Evolutionary conservation across 2,329 filamentous ascomycete species (phyloP).

Genomic region (Macrophomina tecta): DNA sequence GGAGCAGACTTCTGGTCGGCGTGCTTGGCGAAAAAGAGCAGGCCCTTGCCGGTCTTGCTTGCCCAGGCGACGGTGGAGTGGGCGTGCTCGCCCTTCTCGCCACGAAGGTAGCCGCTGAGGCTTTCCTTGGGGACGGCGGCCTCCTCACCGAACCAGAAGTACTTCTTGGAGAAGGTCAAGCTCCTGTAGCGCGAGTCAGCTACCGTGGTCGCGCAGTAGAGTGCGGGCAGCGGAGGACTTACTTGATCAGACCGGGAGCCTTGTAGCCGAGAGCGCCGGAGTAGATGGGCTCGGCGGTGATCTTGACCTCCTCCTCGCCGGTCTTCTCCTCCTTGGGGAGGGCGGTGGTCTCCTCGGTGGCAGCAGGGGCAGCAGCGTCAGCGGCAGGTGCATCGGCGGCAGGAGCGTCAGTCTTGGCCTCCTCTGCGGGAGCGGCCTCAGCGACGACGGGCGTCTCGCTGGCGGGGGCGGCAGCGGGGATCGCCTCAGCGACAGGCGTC

Average conservation of each 20-base stretch:
- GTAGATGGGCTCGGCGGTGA: constrained; percentile 69
- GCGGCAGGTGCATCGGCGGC: constrained; percentile 39
- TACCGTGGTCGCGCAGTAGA: not conserved
- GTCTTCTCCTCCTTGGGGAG: constrained; percentile 36
- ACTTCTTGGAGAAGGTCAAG: constrained; percentile 88
- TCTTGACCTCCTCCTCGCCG: constrained; percentile 49
- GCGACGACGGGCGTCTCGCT: constrained; percentile 43
- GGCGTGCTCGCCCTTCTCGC: constrained; percentile 81
- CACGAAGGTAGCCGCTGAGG: constrained; percentile 78
- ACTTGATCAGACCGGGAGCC: constrained; percentile 89
- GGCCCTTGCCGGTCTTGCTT: constrained; percentile 90
- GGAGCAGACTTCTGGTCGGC: constrained; percentile 80
- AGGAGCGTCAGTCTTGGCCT: constrained; percentile 49
- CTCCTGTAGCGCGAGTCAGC: constrained; percentile 62
- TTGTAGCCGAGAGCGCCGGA: constrained; percentile 91
- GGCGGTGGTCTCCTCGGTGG: constrained; percentile 48
- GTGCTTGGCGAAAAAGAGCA: constrained; percentile 89
- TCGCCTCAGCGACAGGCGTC: constrained; percentile 37
- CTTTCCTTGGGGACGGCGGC: constrained; percentile 72
- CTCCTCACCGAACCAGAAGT: constrained; percentile 73
- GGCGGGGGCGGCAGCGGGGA: constrained; percentile 45
- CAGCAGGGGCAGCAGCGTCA: constrained; percentile 31
- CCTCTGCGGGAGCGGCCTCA: constrained; percentile 42
- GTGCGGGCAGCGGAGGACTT: constrained; percentile 48
- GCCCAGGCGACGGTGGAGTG: constrained; percentile 89